phyloP scores from a whole-genome alignment of 2,329 filamentous ascomycete species.

The Cladorrhinum sp. region DNA sequence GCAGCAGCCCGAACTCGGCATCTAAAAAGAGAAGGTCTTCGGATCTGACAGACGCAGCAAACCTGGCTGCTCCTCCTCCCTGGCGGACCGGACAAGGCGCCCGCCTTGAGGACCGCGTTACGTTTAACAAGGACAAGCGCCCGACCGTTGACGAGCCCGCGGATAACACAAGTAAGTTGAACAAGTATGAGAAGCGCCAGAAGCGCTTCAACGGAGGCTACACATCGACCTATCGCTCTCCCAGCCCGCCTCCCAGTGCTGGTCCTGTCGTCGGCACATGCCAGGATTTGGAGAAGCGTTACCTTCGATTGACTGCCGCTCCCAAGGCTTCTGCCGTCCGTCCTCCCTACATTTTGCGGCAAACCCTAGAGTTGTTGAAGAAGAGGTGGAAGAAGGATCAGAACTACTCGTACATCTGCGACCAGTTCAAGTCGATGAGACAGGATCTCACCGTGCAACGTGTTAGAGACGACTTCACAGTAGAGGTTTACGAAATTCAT shows the following conservation, averaged over 20 bases:
- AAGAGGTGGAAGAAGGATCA: constrained; percentile 91
- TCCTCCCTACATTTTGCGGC: constrained; percentile 72
- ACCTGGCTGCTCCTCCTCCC: constrained; percentile 9
- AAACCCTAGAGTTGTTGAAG: constrained; percentile 85
- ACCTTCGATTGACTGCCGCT: constrained; percentile 87
- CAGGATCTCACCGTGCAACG: constrained; percentile 98
- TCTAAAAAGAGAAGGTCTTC: constrained; percentile 82
- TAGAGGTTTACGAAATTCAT: constrained; percentile 95
- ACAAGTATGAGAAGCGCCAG: constrained; percentile 81
- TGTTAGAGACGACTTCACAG: constrained; percentile 94
- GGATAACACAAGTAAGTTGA: constrained; percentile 77
- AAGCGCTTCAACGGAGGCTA: constrained; percentile 77
- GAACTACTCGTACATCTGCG: constrained; percentile 97
- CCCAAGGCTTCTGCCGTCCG: constrained; percentile 88
- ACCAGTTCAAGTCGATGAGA: constrained; percentile 97
- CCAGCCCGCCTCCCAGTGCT: constrained; percentile 54
- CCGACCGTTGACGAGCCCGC: constrained; percentile 40
- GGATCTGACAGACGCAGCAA: constrained; percentile 49
- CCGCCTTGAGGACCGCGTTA: constrained; percentile 72
- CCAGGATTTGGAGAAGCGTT: constrained; percentile 84
- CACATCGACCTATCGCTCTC: constrained; percentile 53
- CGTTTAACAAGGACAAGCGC: constrained; percentile 53
- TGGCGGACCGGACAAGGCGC: constrained; percentile 30
- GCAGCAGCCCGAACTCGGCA: constrained; percentile 26
- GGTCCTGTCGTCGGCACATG: constrained; percentile 84